These are phyloP conservation scores for Nicotiana rustica DNA, from an alignment of 305 asterid species.

Conservation along the genomic window DNA sequence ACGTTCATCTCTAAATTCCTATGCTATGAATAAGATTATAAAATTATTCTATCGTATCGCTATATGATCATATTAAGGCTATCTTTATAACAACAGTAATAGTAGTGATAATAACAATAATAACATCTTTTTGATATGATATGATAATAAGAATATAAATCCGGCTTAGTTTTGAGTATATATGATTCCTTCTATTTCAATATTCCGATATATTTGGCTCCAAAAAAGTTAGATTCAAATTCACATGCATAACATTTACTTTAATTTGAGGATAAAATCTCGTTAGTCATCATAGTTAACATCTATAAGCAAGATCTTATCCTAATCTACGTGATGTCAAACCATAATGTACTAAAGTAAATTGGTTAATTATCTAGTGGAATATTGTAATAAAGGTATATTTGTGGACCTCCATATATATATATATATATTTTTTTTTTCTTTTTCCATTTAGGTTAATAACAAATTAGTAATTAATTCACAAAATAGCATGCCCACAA, in stretches of 20 bases:
- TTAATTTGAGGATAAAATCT: background rate
- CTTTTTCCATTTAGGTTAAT: background rate
- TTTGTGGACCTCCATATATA: conserved; percentile 7
- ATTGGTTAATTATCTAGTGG: background rate
- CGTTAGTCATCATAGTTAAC: conserved; percentile 18
- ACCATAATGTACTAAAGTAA: conserved; percentile 30
- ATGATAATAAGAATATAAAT: no score
- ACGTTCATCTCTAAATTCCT: no score
- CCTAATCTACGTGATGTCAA: conserved; percentile 34
- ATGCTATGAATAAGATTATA: no score
- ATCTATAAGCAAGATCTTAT: conserved; percentile 33
- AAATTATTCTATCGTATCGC: no score
- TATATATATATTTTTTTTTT: background rate
- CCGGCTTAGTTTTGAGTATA: background rate
- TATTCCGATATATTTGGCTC: background rate
- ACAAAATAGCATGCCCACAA: background rate
- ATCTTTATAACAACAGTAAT: no score
- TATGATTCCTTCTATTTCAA: background rate
- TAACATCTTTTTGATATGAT: no score
- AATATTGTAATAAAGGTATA: background rate
- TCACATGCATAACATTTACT: background rate
- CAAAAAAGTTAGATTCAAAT: background rate
- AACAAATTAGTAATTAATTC: background rate
- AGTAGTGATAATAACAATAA: no score
- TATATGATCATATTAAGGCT: no score